Conservation (phyloP, 768 basidiomycete species). For the Boletus barrowsii region DNA sequence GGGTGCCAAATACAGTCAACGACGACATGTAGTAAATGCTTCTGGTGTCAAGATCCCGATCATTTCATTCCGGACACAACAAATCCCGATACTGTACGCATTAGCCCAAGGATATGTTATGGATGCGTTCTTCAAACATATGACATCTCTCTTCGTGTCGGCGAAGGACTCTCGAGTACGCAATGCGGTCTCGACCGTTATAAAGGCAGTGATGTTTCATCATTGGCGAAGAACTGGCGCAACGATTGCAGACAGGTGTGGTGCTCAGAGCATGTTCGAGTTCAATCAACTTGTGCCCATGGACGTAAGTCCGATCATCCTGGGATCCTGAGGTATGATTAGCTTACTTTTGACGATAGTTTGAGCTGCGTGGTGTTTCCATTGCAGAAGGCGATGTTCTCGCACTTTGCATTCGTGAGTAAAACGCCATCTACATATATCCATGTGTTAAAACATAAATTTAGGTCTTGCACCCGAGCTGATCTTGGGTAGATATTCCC, state of each 20-base stretch:
- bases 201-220: background rate
- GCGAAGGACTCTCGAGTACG: background rate
- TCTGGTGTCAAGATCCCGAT: background rate
- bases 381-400: background rate
- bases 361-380: background rate
- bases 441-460: background rate
- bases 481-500: background rate
- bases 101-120: background rate
- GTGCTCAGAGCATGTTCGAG: background rate
- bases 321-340: background rate
- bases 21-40: background rate
- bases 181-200: background rate
- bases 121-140: background rate
- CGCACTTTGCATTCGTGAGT: background rate
- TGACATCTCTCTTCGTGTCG: background rate
- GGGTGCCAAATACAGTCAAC: background rate
- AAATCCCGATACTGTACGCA: background rate
- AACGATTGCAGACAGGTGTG: background rate
- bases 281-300: background rate
- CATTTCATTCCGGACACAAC: background rate
- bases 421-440: too few species aligned
- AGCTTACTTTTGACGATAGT: background rate
- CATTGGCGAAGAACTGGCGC: background rate
- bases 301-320: background rate
- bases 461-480: background rate